Base-by-base conservation (phyloP, 805 yeast genomes). In the Ogataea ganodermae region DNA sequence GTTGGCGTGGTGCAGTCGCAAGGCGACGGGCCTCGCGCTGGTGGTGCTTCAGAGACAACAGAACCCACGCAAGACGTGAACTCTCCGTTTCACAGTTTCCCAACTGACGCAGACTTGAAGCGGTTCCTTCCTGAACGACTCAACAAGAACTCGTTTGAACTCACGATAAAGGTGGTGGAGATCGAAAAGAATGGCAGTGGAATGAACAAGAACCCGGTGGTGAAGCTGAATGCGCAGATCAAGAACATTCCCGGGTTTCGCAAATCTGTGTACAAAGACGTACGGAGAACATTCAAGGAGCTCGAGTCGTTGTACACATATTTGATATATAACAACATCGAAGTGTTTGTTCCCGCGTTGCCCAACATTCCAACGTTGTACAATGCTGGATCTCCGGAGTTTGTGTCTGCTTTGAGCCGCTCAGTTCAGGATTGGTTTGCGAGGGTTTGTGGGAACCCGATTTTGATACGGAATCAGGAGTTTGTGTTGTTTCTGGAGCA, bases 261-360 rank as follows among this genome's bases (percentile, higher is more conserved):
- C 49, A 89, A 86, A 53, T 68, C 78, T 6, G 65, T 66, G 7
- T 90, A 86, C 65, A 80, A 82, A 45, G 91, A 84, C 46, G 71
- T 92, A 13, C 81, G 96, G 55, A 79, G 97, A 49, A 84, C 96
- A 0, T 86, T 81, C 61, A 76, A 77, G 49, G 99, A 94, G 65
- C 74, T 90, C 55, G 79, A 78, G 26, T 79, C 82, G 50, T 80
- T 94, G 59, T 88, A 87, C 67, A 81, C 81, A 55, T 92, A 86
- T 62, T 70, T 94, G 52, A 81, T 83, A 47, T 82, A 83, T 17
- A 87, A 95, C 31, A 86, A 90, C 59, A 84, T 92, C 26, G 98
- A 94, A 65, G 91, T 94, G 46, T 90, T 92, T 68, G 90, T 94
- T 3, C 97, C 98, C 0, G 83, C 95, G 5, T 72, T 94, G 35